These are phyloP conservation scores for Pseudoscleropodium purum DNA, from an alignment of 225 moss, liverwort and hornwort species.

Conservation along the genomic window DNA sequence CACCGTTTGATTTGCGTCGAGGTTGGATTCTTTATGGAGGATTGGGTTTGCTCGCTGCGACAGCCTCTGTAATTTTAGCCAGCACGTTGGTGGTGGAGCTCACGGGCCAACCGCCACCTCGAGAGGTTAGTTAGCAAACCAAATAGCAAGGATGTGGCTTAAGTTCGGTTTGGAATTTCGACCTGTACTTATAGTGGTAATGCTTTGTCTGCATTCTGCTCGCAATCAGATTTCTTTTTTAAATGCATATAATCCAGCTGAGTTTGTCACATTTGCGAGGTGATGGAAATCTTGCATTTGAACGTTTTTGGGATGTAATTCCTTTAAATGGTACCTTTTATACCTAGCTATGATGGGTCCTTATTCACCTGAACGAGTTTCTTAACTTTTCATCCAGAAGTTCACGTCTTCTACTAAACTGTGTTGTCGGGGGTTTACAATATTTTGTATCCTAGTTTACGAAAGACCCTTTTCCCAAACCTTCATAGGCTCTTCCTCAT, in stretches of 20 bases:
- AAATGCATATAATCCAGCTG: neutral
- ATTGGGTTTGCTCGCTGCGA: conserved; percentile 56
- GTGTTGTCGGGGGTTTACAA: neutral
- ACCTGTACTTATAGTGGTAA: neutral
- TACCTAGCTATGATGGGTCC: neutral
- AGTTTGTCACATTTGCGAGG: neutral
- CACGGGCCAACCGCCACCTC: conserved; percentile 61
- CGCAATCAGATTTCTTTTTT: neutral
- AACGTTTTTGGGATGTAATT: neutral
- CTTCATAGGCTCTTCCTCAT: neutral
- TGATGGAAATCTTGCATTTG: neutral
- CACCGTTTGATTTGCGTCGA: conserved; percentile 71
- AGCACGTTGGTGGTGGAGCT: conserved; percentile 59
- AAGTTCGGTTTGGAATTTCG: neutral
- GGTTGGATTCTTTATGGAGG: conserved; percentile 92
- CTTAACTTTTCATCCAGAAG: neutral
- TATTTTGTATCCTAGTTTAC: neutral
- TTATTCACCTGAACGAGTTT: neutral
- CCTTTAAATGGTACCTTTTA: neutral
- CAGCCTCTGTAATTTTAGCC: conserved; percentile 55
- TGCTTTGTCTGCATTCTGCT: neutral
- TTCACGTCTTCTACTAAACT: neutral
- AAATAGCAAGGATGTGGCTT: neutral
- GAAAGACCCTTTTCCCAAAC: neutral
- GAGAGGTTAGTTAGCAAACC: conserved; percentile 51